Conservation (phyloP, 1,139 yeast genomes). For the Lodderomyces pseudojiufengensis region DNA sequence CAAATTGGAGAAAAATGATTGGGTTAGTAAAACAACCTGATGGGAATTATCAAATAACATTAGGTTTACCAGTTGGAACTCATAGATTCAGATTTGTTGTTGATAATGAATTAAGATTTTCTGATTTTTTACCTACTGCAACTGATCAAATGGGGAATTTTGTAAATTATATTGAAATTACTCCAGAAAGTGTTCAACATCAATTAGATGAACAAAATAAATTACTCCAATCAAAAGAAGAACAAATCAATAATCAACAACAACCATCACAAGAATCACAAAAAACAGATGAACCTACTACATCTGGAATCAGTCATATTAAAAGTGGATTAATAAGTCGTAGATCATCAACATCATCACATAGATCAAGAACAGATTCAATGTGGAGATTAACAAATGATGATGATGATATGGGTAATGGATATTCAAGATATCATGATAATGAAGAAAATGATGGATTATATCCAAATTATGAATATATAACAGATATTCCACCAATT, state of each 20-base stretch:
- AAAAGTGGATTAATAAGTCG: conserved; percentile 13
- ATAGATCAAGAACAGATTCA: conserved; percentile 43
- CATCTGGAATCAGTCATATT: conserved; percentile 1
- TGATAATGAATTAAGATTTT: conserved; percentile 45
- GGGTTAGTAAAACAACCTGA: conserved; percentile 50
- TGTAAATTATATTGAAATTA: conserved; percentile 47
- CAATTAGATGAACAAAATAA: conserved; percentile 16
- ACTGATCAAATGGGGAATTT: conserved; percentile 52
- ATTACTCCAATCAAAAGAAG: conserved; percentile 14
- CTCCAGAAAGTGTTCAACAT: conserved; percentile 37
- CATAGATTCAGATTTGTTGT: conserved; percentile 47
- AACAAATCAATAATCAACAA: conserved; percentile 2
- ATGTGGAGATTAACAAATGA: conserved; percentile 57
- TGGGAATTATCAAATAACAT: conserved; percentile 34
- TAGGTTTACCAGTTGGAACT: conserved; percentile 47
- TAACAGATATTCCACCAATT: conserved; percentile 80
- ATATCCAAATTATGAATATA: conserved; percentile 39
- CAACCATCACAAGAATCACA: conserved; percentile 7
- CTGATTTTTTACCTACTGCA: conserved; percentile 47
- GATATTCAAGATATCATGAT: conserved; percentile 73
- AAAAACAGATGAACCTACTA: conserved; percentile 1
- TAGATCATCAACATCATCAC: conserved; percentile 28
- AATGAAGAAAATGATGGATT: conserved; percentile 14
- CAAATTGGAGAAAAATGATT: conserved; percentile 52
- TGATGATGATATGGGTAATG: conserved; percentile 79